Conservation (phyloP, 108 stramenopile species). For the Nitzschia putrida region DNA sequence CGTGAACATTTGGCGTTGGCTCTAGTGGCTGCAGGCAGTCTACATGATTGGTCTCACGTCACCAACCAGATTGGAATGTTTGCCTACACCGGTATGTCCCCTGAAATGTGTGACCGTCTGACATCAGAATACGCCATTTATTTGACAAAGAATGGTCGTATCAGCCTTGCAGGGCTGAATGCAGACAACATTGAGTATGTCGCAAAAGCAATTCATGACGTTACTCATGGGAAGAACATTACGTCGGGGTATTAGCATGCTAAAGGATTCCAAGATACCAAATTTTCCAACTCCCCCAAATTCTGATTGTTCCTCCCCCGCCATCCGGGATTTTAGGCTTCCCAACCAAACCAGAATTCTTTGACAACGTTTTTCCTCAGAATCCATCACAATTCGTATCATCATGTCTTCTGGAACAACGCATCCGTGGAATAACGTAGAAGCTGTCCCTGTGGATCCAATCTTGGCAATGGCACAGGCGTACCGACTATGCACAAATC, state of each 20-base stretch:
- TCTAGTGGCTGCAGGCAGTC: constrained; percentile 78
- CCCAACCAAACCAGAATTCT: too few relatives aligned
- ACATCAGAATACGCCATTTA: constrained; percentile 89
- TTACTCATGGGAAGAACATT: constrained; percentile 85
- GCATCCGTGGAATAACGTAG: constrained; percentile 68
- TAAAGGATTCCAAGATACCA: too few relatives aligned
- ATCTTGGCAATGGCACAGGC: constrained; percentile 88
- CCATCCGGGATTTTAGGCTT: too few relatives aligned
- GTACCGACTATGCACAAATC: constrained; percentile 80
- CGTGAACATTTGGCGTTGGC: constrained; percentile 71
- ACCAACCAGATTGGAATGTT: constrained; percentile 99
- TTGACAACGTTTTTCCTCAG: too few relatives aligned
- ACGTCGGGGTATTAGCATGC: constrained; percentile 24
- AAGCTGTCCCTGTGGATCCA: constrained; percentile 86
- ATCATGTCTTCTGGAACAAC: too few relatives aligned
- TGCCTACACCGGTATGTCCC: constrained; percentile 93
- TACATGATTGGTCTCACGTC: constrained; percentile 94
- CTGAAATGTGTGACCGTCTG: constrained; percentile 89
- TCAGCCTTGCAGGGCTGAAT: constrained; percentile 97
- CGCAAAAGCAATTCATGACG: constrained; percentile 89
- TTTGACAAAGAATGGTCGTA: constrained; percentile 95
- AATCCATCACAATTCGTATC: too few relatives aligned
- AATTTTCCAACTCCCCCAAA: too few relatives aligned
- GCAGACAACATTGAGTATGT: constrained; percentile 92
- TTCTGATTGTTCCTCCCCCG: too few relatives aligned